Evolutionary conservation across 75 land plant species (phyloP), one percentile per base, ranked within the genome.

Genomic region (Ceratopteris richardii): DNA sequence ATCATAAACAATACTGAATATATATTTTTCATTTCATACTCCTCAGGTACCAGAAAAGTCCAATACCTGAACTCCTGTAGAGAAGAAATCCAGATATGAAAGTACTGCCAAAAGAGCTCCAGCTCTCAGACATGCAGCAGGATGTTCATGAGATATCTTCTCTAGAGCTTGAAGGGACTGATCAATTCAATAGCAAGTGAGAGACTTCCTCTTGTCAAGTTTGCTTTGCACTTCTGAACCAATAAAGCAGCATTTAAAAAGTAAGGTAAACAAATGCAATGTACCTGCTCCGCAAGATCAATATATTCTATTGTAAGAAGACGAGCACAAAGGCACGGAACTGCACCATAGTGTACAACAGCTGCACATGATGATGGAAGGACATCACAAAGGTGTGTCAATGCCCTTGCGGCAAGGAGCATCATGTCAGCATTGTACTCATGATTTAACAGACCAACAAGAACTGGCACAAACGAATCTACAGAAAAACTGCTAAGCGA

Each of bases 111-210:
- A 80, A 18, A 95, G 78, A 21, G 91, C 96, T 50, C 99, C 99
- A 31, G 76, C 76, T 22, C 90, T 74, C 29, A 82, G 68, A 58
- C 99, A 95, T 17, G 92, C 96, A 59, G 90, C 81, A 30, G 99
- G 99, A 60, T 95, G 99, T 46, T 90, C 99, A 56, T 86, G 96
- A 28, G 99, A 95, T 46, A 95, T 95, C 80, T 95, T 95, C 75
- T 95, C 85, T 50, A 95, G 65, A 56, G 99, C 99, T 87, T 95
- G 99, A 60, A 95, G 69, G 14, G 87, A 86, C 99, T 95, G 80
- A 33, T 9, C n/a, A n/a, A n/a, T n/a, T n/a, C 26, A 60, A 21
- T 13, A 48, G 11, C 11, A 13, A n/a, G n/a, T n/a, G n/a, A n/a
- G n/a, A n/a, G n/a, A n/a, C n/a, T n/a, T n/a, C n/a, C n/a, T n/a